phyloP scores from a whole-genome alignment of 2,329 filamentous ascomycete species.

The Penicillium aurantiogriseum region DNA sequence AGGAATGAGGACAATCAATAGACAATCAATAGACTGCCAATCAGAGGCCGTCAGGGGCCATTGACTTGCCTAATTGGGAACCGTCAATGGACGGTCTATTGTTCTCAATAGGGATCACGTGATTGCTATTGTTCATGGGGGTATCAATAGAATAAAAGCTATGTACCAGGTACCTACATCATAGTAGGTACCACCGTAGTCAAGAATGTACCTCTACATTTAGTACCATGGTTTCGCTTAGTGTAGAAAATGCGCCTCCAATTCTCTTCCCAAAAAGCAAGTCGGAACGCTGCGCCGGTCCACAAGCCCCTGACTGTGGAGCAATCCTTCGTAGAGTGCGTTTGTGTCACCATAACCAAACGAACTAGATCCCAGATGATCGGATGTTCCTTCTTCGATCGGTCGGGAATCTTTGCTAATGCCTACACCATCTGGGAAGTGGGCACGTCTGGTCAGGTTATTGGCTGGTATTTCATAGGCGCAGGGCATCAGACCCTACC shows the following conservation, averaged over 20 bases:
- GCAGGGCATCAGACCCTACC: constrained; percentile 9
- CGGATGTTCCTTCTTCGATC: constrained; percentile 13
- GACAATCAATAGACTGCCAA: constrained; percentile 8
- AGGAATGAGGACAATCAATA: constrained; percentile 5
- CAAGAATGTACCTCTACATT: background rate
- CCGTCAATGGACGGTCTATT: constrained; percentile 4
- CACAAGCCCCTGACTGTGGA: constrained; percentile 16
- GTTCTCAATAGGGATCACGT: constrained; percentile 13
- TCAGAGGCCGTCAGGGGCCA: background rate
- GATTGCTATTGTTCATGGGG: constrained; percentile 8
- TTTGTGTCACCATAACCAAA: constrained; percentile 17
- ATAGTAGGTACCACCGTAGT: background rate
- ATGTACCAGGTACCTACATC: background rate
- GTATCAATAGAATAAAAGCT: constrained; percentile 3
- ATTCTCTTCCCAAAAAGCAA: constrained; percentile 23
- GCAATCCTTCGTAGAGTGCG: constrained; percentile 19
- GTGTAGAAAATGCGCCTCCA: constrained; percentile 18
- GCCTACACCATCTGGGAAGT: constrained; percentile 12
- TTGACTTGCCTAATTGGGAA: constrained; percentile 8
- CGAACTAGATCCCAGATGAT: constrained; percentile 13
- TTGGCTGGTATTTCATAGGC: constrained; percentile 1
- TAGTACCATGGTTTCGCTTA: constrained; percentile 1
- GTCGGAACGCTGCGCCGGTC: constrained; percentile 20
- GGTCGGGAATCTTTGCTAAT: constrained; percentile 1
- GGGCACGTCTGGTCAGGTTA: constrained; percentile 14